A percentile compares a stretch with the other conserved stretches of the same genome.
These are phyloP conservation scores for Colletotrichum sojae DNA, from an alignment of 2,329 filamentous ascomycete genomes.

Conservation along the genomic window DNA sequence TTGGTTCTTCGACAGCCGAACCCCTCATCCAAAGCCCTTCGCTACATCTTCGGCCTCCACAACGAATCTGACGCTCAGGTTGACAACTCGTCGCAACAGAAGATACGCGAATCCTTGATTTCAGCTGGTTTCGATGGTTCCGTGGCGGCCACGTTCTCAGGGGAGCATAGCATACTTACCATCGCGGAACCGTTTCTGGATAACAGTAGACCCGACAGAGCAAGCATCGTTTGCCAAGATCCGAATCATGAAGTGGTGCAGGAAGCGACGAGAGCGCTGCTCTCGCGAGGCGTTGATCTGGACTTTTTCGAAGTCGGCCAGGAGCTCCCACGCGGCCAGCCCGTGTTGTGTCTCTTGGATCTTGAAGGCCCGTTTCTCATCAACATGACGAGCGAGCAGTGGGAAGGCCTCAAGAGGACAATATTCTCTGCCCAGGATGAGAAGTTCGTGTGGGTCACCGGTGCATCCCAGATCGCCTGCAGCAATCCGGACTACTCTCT, in stretches of 20 bases:
- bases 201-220: not conserved
- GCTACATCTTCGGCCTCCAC: conserved; percentile 5
- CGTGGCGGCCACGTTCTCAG: conserved; percentile 1
- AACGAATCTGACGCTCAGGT: not conserved
- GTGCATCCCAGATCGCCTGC: conserved; percentile 46
- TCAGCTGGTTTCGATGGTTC: conserved; percentile 20
- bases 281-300: not conserved
- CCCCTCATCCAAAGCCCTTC: conserved; percentile 8
- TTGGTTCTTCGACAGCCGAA: conserved; percentile 21
- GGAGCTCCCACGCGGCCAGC: conserved; percentile 18
- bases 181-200: conserved; percentile 15
- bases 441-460: conserved; percentile 51
- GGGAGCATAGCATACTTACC: conserved; percentile 7
- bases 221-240: conserved; percentile 25
- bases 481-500: conserved; percentile 47
- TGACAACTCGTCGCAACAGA: not conserved
- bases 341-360: conserved; percentile 24
- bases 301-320: conserved; percentile 14
- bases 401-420: conserved; percentile 20
- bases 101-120: not conserved
- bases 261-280: not conserved
- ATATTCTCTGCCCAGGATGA: conserved; percentile 28
- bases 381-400: not conserved
- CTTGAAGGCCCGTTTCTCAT: conserved; percentile 30
- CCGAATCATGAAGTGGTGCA: not conserved